Base-by-base conservation (phyloP, 768 basidiomycete genomes). In the Lanmaoa pseudosensibilis region DNA sequence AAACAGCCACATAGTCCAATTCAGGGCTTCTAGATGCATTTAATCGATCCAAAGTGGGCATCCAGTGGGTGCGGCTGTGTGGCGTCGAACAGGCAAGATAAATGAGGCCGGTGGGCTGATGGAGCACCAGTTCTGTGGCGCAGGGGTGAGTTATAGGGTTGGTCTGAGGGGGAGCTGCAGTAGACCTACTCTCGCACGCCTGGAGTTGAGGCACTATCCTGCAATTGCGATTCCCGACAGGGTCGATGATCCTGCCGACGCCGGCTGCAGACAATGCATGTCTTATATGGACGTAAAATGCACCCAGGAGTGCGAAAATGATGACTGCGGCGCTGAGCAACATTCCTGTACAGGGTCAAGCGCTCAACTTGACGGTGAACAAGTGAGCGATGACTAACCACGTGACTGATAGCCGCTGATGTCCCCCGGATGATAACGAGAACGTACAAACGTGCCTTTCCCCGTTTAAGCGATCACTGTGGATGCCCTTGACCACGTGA, bases 51-150 rank as follows among this genome's bases (percentile, higher is more conserved):
- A 77, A 45, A 2, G 78, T 63, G 16, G 86, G 87, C 0, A 72
- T 73, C 86, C 86, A 89, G 37, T 75, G 72, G 0, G 68, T 57
- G 23, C 85, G 80, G 36, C 73, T 78, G 15, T 59, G 65, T 2
- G 73, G 80, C 0, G 77, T 78, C 2, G 85, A 85, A 62, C 87
- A 88, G 12, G 87, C 85, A 9, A 87, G 77, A 61, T 83, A 88
- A 13, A 88, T 46, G 21, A 83, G 61, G 27, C 85, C 85, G 1
- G 77, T 77, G 1, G 82, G 75, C 45, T 80, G 75, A 54, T 86
- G 85, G n/a, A 86, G 70, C 4, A 84, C 77, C 30, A 82, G 65
- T 65, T 87, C 86, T 88, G 57, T 23, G 33, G 3, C 19, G 37
- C 3, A 33, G 36, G 21, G 55, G 32, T 27, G 27, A 18, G 39